These are phyloP conservation scores for Globisporangium alternatum DNA, from an alignment of 352 stramenopile genomes.

Conservation along the genomic window DNA sequence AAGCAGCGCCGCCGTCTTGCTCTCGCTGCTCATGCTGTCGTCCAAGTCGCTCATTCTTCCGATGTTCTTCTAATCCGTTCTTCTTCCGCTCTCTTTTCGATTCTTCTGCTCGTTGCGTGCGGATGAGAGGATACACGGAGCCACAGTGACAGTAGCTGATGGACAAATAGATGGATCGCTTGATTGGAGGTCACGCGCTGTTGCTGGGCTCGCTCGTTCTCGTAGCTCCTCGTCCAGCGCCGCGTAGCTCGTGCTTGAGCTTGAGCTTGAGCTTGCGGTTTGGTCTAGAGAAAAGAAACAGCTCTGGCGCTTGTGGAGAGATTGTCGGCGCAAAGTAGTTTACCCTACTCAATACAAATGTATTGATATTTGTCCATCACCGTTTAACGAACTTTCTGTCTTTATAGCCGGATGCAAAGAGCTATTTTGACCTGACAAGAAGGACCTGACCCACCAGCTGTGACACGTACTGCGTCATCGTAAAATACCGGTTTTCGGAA, in stretches of 20 bases:
- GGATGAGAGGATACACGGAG: not conserved
- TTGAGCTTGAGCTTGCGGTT: constrained; percentile 1
- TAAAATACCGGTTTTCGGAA: not conserved
- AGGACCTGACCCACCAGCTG: not conserved
- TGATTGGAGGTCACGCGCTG: not conserved
- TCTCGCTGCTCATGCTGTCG: constrained; percentile 6
- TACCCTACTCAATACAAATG: not conserved
- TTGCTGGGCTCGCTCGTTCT: not conserved
- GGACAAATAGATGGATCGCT: not conserved
- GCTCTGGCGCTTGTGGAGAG: not conserved
- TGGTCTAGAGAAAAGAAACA: constrained; percentile 12
- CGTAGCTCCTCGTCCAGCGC: not conserved
- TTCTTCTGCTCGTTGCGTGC: not conserved
- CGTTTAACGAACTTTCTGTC: not conserved
- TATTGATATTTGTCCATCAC: not conserved
- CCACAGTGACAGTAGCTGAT: not conserved
- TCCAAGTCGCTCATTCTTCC: constrained; percentile 15
- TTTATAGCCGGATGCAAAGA: not conserved
- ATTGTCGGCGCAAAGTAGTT: not conserved
- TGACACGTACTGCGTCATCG: constrained; percentile 2
- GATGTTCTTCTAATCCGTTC: not conserved
- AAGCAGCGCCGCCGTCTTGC: not conserved
- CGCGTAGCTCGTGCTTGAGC: not conserved
- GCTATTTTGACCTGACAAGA: not conserved
- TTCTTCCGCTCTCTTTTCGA: not conserved